Conservation (phyloP, 2,329 filamentous ascomycete species). For the Microdochium bolleyi region DNA sequence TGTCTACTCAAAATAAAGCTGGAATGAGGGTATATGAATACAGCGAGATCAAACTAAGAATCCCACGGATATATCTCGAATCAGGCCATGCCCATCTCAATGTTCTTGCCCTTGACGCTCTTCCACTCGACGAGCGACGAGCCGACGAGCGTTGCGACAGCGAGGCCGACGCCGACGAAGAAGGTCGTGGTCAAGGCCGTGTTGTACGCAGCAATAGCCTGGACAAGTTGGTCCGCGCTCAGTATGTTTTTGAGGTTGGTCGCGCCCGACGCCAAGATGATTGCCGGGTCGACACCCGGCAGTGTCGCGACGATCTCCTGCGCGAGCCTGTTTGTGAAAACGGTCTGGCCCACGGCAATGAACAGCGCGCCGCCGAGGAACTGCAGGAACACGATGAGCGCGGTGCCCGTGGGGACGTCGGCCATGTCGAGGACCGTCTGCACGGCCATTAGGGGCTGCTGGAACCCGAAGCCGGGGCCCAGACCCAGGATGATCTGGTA, state of each 20-base stretch:
- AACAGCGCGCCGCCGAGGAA: constrained; percentile 38
- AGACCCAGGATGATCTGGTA: constrained; percentile 31
- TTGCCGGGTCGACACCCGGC: constrained; percentile 22
- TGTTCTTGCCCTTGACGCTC: constrained; percentile 48
- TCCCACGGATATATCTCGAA: too few relatives aligned
- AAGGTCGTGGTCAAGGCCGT: constrained; percentile 33
- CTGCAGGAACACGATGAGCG: constrained; percentile 31
- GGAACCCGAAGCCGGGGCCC: constrained; percentile 29
- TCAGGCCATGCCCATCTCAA: constrained; percentile 13
- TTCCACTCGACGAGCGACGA: constrained; percentile 41
- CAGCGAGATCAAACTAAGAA: too few relatives aligned
- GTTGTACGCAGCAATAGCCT: constrained; percentile 33
- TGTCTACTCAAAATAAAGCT: too few relatives aligned
- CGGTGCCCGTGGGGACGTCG: constrained; percentile 18
- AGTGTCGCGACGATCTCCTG: constrained; percentile 24
- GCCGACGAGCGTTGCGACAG: constrained; percentile 33
- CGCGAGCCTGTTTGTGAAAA: constrained; percentile 40
- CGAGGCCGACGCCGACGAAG: constrained; percentile 33
- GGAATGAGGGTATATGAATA: too few relatives aligned
- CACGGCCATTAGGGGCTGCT: constrained; percentile 31
- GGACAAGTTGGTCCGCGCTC: constrained; percentile 17
- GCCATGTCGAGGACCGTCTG: constrained; percentile 25
- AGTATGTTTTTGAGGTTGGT: constrained; percentile 24
- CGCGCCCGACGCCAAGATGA: constrained; percentile 25
- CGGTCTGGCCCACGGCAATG: constrained; percentile 40